Percentiles rank a stretch among this genome's conserved stretches.
These are phyloP conservation scores for Mucor saturninus DNA, from an alignment of 371 early-diverging fungal genomes.

Conservation along the genomic window DNA sequence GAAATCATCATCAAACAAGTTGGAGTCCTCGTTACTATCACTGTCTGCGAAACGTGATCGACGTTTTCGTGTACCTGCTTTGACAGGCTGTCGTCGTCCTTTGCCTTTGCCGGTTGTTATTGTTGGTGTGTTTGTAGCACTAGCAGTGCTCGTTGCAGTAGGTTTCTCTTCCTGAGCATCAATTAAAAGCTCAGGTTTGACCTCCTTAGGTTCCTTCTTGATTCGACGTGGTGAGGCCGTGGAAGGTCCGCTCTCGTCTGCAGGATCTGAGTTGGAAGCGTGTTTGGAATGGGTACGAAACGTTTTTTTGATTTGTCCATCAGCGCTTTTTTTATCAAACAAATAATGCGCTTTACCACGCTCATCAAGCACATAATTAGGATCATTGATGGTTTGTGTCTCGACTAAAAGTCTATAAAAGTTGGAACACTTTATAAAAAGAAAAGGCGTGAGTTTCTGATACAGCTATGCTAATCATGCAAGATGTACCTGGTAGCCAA, in stretches of 20 bases:
- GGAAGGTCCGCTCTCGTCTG: constrained; percentile 2
- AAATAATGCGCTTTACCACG: constrained; percentile 87
- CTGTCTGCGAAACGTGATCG: constrained; percentile 13
- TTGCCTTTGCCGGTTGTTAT: constrained; percentile 22
- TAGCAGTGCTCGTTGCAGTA: not conserved
- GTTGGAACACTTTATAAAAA: constrained; percentile 78
- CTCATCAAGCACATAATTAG: constrained; percentile 86
- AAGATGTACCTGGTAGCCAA: constrained; percentile 82
- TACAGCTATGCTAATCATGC: not conserved
- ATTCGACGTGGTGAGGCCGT: not conserved
- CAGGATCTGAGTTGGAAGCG: not conserved
- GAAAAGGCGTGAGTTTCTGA: not conserved
- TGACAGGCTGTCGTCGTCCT: not conserved
- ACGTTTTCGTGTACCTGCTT: not conserved
- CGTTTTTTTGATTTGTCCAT: constrained; percentile 74
- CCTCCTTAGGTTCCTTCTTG: not conserved
- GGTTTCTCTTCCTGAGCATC: not conserved
- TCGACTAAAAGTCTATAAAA: constrained; percentile 88
- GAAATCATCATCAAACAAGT: constrained; percentile 4
- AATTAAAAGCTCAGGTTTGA: not conserved
- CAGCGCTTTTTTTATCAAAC: constrained; percentile 79
- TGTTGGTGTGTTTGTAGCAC: constrained; percentile 18
- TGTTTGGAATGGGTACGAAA: constrained; percentile 72
- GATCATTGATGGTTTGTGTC: constrained; percentile 81
- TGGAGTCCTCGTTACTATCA: constrained; percentile 41